These are phyloP conservation scores for Puya raimondii DNA, from an alignment of 176 grass and related monocot species.

Conservation along the genomic window DNA sequence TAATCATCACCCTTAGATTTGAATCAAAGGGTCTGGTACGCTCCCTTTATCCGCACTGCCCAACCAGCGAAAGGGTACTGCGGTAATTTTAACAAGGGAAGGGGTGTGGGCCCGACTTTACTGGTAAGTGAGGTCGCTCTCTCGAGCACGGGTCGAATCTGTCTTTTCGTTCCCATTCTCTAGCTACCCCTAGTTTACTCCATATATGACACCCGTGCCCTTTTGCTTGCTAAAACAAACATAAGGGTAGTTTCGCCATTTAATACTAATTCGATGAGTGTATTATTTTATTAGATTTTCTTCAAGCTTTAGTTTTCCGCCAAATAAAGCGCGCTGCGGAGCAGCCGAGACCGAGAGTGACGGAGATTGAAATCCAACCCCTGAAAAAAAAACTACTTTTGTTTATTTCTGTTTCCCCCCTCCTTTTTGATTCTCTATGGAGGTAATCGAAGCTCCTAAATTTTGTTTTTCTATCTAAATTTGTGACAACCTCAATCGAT, in stretches of 20 bases:
- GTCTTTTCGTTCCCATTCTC: neutral
- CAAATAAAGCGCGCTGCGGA: constrained; percentile 13
- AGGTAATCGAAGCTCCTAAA: constrained; percentile 12
- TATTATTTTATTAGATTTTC: neutral
- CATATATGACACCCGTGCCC: neutral
- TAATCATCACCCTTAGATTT: neutral
- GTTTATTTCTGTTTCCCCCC: neutral
- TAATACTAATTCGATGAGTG: neutral
- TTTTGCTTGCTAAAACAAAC: neutral
- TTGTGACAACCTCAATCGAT: neutral
- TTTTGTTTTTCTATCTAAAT: neutral
- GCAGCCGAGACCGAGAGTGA: constrained; percentile 19
- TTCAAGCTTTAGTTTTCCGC: constrained; percentile 15
- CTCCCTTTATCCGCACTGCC: neutral
- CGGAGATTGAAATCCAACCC: constrained; percentile 15
- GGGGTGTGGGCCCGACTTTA: neutral
- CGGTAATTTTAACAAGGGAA: neutral
- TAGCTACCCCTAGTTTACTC: neutral
- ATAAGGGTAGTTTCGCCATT: constrained; percentile 20
- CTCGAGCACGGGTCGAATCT: neutral
- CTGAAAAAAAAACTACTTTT: neutral
- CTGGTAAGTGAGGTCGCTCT: neutral
- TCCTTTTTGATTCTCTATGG: constrained; percentile 6
- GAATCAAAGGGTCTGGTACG: neutral
- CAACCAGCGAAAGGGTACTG: neutral